Base-by-base conservation (phyloP, 2,329 filamentous ascomycete genomes). In the Monosporascus sp. region DNA sequence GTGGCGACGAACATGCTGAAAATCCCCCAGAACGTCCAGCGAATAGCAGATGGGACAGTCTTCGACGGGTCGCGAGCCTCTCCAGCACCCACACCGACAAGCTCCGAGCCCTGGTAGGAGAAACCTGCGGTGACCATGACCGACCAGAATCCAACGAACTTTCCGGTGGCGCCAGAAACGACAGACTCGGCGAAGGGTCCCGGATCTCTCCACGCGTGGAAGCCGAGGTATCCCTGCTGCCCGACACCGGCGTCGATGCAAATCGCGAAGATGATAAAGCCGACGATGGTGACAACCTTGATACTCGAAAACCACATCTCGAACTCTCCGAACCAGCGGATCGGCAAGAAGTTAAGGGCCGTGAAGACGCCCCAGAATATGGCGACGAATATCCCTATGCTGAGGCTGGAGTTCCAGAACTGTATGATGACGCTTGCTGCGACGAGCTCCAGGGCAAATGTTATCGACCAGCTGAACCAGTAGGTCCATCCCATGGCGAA, bases 401-500 rank as follows among this genome's bases (percentile, higher is more conserved):
- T 84, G 54, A 90, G 70, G 20, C 69, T 66, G 1, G 73, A 57
- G 52, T 83, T 76, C 88, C 88, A 91, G 68, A 86, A 91, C 66
- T 90, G 83, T 57, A 91, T 88, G 52, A 91, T 87, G 47, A 90
- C 73, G 5, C 86, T 87, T 1, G 86, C 83, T 0, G 86, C 85
- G 0, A 83, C 88, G 39, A 91, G 74, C 65, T 92, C 88, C 8
- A 90, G 78, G 0, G 86, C 86, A 60, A 82, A 88, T 0, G 87
- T 90, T 53, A 86, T 82, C 18, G 83, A 78, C 86, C 70, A 92
- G 38, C 80, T 85, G 65, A 90, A 90, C 85, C 86, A 92, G 70
- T 92, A 92, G 54, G 89, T 84, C 88, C 88, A 92, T 20, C 89
- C 88, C 79, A 91, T 87, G 20, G 87, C 79, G 62, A 91, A 91